Percentiles rank a stretch among this genome's conserved stretches.
These are phyloP conservation scores for Tolypocladium ophioglossoides DNA, from an alignment of 2,329 filamentous ascomycete genomes.

Conservation along the genomic window DNA sequence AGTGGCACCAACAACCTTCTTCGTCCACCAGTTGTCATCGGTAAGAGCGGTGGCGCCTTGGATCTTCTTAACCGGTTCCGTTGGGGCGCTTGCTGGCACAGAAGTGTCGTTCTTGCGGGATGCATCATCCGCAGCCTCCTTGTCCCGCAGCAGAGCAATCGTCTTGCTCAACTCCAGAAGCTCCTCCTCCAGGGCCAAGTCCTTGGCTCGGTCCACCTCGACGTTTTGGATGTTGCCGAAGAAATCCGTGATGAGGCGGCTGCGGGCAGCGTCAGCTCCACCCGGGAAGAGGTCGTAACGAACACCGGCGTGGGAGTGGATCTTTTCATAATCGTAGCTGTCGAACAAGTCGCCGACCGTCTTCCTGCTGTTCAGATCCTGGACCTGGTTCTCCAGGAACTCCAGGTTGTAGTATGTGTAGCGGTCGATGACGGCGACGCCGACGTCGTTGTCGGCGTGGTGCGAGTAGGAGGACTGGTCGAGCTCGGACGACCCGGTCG, in stretches of 20 bases:
- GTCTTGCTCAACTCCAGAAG: conserved; percentile 63
- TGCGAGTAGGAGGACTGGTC: conserved; percentile 96
- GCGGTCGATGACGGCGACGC: conserved; percentile 94
- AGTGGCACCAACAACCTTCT: conserved; percentile 51
- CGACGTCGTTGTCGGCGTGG: conserved; percentile 95
- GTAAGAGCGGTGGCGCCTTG: conserved; percentile 46
- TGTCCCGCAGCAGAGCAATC: conserved; percentile 42
- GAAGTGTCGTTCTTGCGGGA: conserved; percentile 16
- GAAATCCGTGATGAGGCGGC: conserved; percentile 85
- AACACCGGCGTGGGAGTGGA: conserved; percentile 84
- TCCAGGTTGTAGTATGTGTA: conserved; percentile 99
- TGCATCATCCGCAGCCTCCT: conserved; percentile 34
- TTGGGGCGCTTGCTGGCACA: conserved; percentile 16
- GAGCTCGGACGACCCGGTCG: conserved; percentile 90
- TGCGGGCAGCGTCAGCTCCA: conserved; percentile 65
- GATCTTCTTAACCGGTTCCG: conserved; percentile 17
- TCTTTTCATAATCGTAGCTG: conserved; percentile 89
- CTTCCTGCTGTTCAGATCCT: conserved; percentile 75
- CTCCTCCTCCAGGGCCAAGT: conserved; percentile 57
- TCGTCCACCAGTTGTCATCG: conserved; percentile 57
- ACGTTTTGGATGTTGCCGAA: conserved; percentile 98
- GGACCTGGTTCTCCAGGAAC: conserved; percentile 85
- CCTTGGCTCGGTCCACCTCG: conserved; percentile 62
- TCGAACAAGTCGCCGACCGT: conserved; percentile 92
- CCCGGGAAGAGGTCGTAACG: conserved; percentile 92